Base-by-base conservation (phyloP, 495 filamentous ascomycete species). In the Talaromyces borbonicus region DNA sequence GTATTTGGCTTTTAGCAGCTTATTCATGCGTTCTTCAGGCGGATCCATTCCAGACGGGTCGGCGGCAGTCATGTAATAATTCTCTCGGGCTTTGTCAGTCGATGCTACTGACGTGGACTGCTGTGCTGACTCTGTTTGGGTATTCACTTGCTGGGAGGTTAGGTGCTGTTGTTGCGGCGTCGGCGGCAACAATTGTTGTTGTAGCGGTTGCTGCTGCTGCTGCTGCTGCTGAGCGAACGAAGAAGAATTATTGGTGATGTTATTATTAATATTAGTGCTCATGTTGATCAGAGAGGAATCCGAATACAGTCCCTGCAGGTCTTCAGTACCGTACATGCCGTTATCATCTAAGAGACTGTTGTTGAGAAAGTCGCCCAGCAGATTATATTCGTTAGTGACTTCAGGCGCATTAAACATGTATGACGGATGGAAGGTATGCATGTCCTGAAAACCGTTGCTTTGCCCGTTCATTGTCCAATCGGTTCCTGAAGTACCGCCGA, bases 341-440 rank as follows among this genome's bases (percentile, higher is more conserved):
- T 76, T 77, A 59, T 94, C 89, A 58, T 95, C 88, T 39, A 94
- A 65, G 24, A 97, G 65, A 61, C 83, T 89, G 52, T 79, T 90
- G 61, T 83, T 89, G 50, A 97, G 77, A 59, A 97, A 99, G 62
- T 97, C 89, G 53, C 93, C 95, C 50, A 99, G 77, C 47, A 96
- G 71, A 56, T 95, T 94, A 59, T 94, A 96, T 65, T 99, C 92
- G 61, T 87, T 89, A 23, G 85, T 87, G 49, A 95, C 84, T 61
- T 99, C 92, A 47, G 87, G 87, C 20, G 88, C 82, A 61, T 86
- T 87, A 67, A 96, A 90, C 84, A 95, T 89, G 68, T 92, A 96
- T 53, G 84, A 89, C 45, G 88, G 85, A 66, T 96, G 85, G 56
- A 89, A 87, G 54, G 76, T 84, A 66, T 95, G 88, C 83, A 95